phyloP scores from a whole-genome alignment of 1,284 basidiomycete genomes.

The Austroboletus rostrupii region DNA sequence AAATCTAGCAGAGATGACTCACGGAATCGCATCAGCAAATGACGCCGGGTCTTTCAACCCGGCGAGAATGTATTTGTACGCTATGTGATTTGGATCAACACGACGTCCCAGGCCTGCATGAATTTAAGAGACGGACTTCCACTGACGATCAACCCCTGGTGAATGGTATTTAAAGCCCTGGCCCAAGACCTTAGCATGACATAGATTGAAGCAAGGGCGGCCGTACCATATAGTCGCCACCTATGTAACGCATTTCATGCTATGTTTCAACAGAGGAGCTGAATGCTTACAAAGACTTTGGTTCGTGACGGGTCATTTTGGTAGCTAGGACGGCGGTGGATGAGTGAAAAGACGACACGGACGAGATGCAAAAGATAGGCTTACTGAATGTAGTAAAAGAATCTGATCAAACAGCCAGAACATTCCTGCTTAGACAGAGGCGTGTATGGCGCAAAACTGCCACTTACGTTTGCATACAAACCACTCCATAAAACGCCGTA shows the following conservation, averaged over 20 bases:
- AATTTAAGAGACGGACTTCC: conserved; percentile 1
- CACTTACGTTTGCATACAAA: conserved; percentile 7
- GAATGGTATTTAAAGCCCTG: conserved; percentile 2
- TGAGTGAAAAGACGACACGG: neutral
- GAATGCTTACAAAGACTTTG: conserved; percentile 5
- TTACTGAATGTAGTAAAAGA: conserved; percentile 3
- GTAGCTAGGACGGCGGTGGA: neutral
- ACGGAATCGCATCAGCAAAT: neutral
- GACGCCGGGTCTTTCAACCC: neutral
- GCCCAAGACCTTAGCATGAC: neutral
- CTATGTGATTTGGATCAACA: neutral
- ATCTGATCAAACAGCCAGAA: neutral
- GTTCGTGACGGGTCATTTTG: neutral
- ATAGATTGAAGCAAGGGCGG: neutral
- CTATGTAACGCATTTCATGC: neutral
- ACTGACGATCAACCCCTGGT: neutral
- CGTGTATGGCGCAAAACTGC: neutral
- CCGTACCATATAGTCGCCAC: conserved; percentile 1
- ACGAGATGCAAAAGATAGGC: neutral
- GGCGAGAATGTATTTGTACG: conserved; percentile 1
- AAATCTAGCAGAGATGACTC: neutral
- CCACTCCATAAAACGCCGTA: conserved; percentile 3
- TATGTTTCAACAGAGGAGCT: neutral
- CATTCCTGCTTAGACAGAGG: neutral
- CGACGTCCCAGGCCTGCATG: too few relatives aligned